Evolutionary conservation across 2,329 filamentous ascomycete genomes (phyloP).

Genomic region (Cytospora schulzeri): DNA sequence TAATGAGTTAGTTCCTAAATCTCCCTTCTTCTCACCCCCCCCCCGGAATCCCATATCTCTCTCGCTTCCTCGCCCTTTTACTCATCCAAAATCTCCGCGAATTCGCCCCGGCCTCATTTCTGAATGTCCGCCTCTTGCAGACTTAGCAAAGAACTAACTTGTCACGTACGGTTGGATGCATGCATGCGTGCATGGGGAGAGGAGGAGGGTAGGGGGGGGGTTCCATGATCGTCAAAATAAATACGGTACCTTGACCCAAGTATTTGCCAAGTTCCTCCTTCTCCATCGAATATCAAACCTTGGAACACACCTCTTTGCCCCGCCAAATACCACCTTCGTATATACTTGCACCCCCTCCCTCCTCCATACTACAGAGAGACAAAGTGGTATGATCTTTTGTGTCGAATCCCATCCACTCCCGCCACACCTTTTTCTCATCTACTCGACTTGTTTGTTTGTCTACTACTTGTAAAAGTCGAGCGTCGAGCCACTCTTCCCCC

Average conservation of each 20-base stretch:
- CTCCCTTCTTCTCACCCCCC: no score
- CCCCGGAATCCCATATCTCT: no score
- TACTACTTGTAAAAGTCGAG: background rate
- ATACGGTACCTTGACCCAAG: conserved; percentile 18
- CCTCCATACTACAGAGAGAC: background rate
- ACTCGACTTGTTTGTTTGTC: background rate
- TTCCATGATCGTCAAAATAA: background rate
- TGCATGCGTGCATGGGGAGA: conserved; percentile 12
- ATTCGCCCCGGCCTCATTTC: conserved; percentile 7
- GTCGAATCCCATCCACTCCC: background rate
- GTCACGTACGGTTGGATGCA: background rate
- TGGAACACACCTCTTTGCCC: background rate
- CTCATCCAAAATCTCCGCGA: background rate
- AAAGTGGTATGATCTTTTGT: background rate
- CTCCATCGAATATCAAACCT: background rate
- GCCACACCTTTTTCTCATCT: background rate
- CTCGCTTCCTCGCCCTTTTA: background rate
- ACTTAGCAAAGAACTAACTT: background rate
- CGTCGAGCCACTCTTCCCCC: background rate
- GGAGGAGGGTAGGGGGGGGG: no score
- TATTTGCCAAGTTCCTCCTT: conserved; percentile 20
- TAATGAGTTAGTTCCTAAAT: no score
- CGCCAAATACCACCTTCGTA: background rate
- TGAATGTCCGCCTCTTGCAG: background rate
- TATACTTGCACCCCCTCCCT: background rate